Evolutionary conservation across 176 grass and related monocot genomes (phyloP).

Genomic region (Aegilops bicornis): DNA sequence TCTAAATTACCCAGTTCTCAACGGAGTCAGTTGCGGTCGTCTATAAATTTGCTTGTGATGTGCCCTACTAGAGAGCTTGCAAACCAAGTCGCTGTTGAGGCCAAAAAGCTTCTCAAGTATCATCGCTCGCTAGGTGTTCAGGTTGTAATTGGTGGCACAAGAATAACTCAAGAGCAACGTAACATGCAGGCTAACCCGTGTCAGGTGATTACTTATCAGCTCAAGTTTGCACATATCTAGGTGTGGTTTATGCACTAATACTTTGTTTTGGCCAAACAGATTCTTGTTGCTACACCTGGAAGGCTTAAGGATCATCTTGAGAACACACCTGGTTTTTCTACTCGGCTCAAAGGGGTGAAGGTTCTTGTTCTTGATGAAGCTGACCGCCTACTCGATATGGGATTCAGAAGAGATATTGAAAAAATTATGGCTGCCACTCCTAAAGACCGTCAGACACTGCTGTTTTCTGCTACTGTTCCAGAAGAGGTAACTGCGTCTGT

Average conservation of each 20-base stretch:
- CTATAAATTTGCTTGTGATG: constrained; percentile 89
- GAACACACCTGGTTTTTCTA: constrained; percentile 82
- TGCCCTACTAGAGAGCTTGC: constrained; percentile 91
- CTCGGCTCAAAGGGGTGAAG: constrained; percentile 80
- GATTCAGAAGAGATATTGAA: constrained; percentile 95
- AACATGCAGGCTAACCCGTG: constrained; percentile 84
- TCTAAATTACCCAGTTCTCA: constrained; percentile 57
- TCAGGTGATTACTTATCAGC: constrained; percentile 59
- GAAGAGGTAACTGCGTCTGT: constrained; percentile 60
- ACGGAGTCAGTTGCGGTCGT: constrained; percentile 22
- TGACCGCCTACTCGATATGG: constrained; percentile 93
- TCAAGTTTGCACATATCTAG: constrained; percentile 6
- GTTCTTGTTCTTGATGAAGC: constrained; percentile 97
- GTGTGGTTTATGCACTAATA: constrained; percentile 21
- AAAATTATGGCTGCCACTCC: constrained; percentile 79
- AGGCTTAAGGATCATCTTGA: constrained; percentile 97
- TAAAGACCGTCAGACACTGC: constrained; percentile 88
- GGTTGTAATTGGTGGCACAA: constrained; percentile 92
- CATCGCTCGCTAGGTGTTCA: constrained; percentile 71
- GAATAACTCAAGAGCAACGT: constrained; percentile 74
- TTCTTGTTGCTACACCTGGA: constrained; percentile 93
- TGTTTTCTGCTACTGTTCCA: constrained; percentile 96
- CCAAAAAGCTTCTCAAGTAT: constrained; percentile 90
- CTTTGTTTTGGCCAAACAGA: constrained; percentile 40
- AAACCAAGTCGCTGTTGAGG: constrained; percentile 85